A percentile compares a stretch with the other conserved stretches of the same genome.
Conservation (phyloP, 202 grass and related monocot genomes). For the Musa balbisiana region DNA sequence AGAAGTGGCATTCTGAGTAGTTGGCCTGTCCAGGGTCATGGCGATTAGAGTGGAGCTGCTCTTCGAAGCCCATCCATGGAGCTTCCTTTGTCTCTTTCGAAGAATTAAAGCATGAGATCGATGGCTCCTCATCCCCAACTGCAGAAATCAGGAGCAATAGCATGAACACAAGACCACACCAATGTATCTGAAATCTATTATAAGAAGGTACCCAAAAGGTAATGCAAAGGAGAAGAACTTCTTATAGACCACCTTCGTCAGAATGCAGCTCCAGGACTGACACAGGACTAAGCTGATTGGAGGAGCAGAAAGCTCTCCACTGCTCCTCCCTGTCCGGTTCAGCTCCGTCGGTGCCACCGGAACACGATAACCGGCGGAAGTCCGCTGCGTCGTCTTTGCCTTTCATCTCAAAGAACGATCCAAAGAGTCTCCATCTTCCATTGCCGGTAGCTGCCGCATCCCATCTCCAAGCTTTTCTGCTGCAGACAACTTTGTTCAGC, state of each 20-base stretch:
- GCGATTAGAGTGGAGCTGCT: conserved; percentile 23
- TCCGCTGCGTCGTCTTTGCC: not conserved
- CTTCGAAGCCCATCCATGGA: conserved; percentile 11
- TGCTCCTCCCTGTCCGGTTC: conserved; percentile 25
- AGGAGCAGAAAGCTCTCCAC: conserved; percentile 35
- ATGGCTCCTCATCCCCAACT: conserved; percentile 48
- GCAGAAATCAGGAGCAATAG: conserved; percentile 27
- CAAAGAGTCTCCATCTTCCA: not conserved
- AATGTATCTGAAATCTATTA: not conserved
- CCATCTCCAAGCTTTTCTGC: conserved; percentile 1
- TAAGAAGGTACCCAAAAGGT: not conserved
- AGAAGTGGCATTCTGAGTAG: conserved; percentile 15
- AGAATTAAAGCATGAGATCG: conserved; percentile 45
- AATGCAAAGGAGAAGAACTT: not conserved
- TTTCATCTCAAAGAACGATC: not conserved
- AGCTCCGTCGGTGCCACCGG: not conserved
- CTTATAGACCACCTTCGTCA: conserved; percentile 25
- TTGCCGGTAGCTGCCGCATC: not conserved
- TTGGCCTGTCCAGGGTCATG: not conserved
- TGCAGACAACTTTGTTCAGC: not conserved
- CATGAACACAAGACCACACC: not conserved
- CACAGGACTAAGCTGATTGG: conserved; percentile 76
- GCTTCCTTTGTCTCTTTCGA: conserved; percentile 4
- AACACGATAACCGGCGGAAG: conserved; percentile 4
- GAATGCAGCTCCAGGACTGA: conserved; percentile 73